These are phyloP conservation scores for Corylus americana DNA, from an alignment of 306 rosid genomes.

Conservation along the genomic window DNA sequence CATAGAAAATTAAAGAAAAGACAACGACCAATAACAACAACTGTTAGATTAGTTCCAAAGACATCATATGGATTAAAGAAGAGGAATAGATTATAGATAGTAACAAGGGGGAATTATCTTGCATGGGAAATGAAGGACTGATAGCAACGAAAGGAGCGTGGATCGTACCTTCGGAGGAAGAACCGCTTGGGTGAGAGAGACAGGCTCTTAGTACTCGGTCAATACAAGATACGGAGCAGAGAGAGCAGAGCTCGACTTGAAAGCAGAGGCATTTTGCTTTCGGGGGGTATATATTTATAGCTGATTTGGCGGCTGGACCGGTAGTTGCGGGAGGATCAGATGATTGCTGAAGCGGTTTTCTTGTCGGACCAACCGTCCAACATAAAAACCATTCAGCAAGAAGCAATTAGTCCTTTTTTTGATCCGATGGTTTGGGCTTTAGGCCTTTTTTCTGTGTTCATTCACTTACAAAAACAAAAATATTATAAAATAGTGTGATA, in stretches of 20 bases:
- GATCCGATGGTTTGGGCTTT: too few species aligned
- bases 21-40: neutral
- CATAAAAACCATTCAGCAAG: too few species aligned
- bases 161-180: conserved; percentile 36
- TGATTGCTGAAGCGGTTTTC: too few species aligned
- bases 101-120: neutral
- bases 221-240: conserved; percentile 11
- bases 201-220: neutral
- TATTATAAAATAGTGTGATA: too few species aligned
- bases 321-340: too few species aligned
- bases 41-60: neutral
- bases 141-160: conserved; percentile 13
- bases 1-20: neutral
- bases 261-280: neutral
- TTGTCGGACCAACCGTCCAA: too few species aligned
- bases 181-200: conserved; percentile 7
- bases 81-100: too few species aligned
- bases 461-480: too few species aligned
- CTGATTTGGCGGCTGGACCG: too few species aligned
- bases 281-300: conserved; percentile 51
- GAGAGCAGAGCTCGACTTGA: conserved; percentile 30
- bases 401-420: too few species aligned
- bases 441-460: too few species aligned
- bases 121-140: neutral
- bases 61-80: neutral